phyloP scores from a whole-genome alignment of 2,329 filamentous ascomycete species.

The Stenocarpella maydis region DNA sequence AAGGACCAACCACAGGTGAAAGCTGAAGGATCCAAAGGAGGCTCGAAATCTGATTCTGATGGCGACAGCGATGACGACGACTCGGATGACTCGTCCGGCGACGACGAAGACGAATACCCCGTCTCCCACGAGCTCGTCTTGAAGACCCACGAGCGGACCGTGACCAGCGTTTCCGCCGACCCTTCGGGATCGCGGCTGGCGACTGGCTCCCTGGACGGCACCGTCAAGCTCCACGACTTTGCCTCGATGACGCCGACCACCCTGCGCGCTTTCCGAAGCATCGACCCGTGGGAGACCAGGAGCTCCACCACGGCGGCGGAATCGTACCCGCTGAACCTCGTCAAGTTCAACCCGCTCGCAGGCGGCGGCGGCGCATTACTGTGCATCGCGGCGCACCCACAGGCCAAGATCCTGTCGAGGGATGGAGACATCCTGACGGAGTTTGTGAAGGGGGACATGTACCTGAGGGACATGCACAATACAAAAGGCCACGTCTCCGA shows the following conservation, averaged over 20 bases:
- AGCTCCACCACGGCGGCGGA: constrained; percentile 74
- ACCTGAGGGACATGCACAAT: constrained; percentile 94
- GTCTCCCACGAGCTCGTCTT: constrained; percentile 92
- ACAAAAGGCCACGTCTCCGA: constrained; percentile 97
- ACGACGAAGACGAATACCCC: constrained; percentile 87
- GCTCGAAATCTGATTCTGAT: constrained; percentile 38
- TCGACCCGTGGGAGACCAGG: constrained; percentile 87
- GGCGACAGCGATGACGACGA: constrained; percentile 52
- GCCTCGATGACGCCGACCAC: constrained; percentile 95
- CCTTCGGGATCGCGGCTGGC: constrained; percentile 84
- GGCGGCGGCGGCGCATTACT: constrained; percentile 81
- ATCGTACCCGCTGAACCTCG: constrained; percentile 86
- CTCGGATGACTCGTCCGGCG: constrained; percentile 64
- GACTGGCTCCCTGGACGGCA: constrained; percentile 91
- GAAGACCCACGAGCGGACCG: constrained; percentile 88
- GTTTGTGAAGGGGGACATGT: constrained; percentile 98
- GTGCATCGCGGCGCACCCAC: constrained; percentile 86
- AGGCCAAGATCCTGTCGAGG: constrained; percentile 87
- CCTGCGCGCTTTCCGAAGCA: constrained; percentile 88
- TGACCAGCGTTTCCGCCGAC: constrained; percentile 86
- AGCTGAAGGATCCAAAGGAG: constrained; percentile 38
- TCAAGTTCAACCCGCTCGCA: constrained; percentile 84
- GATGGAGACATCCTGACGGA: constrained; percentile 88
- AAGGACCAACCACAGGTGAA: constrained; percentile 43
- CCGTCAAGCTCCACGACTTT: constrained; percentile 93